Base-by-base conservation (phyloP, 2,329 filamentous ascomycete genomes). In the Xylariaceae sp. region DNA sequence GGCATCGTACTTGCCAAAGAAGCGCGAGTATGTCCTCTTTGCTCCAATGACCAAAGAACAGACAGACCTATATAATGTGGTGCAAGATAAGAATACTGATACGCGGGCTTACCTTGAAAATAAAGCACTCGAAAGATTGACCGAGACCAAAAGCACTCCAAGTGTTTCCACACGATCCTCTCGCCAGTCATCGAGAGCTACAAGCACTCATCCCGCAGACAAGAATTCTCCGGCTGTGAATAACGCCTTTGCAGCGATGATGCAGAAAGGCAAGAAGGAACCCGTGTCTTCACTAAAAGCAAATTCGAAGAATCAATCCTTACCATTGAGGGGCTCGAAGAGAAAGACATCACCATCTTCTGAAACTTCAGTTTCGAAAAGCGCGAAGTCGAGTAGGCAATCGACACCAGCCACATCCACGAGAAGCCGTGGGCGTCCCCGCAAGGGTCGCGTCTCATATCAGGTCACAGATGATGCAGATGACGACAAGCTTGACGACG, bases 11-110 rank as follows among this genome's bases (percentile, higher is more conserved):
- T 76, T 99, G n/a, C 94, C 94, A 0, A 95, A 92, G 70, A 99
- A 99, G 73, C 82, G 94, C 27, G 94, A 99, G 67, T 99, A 99
- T 58, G 88, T 99, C 3, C 73, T 99, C 0, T 97, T 94, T 61
- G 94, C 94, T 0, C 94, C 94, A 0, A 83, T 99, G 70, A 96
- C 90, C 0, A 80, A 84, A 19, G 90, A 94, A 58, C 94, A 99
- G 64, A 89, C 90, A 2, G 92, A 96, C 49, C 71, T 99, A 0
- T 99, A 99, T 64, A 83, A 84, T 44, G 77, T 75, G 0, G 74
- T 86, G 32, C 78, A 68, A 48, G 75, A 85, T 61, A 81, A 80
- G 53, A 72, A 72, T 2, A 66, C 71, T 1, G 82, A 86, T 54
- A 80, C 80, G 0, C 80, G 91, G 27, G 81, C 87, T 14, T 96